Evolutionary conservation across 1,284 basidiomycete genomes (phyloP), one percentile per base, ranked within the genome.

Genomic region (Cutaneotrichosporon cyanovorans): DNA sequence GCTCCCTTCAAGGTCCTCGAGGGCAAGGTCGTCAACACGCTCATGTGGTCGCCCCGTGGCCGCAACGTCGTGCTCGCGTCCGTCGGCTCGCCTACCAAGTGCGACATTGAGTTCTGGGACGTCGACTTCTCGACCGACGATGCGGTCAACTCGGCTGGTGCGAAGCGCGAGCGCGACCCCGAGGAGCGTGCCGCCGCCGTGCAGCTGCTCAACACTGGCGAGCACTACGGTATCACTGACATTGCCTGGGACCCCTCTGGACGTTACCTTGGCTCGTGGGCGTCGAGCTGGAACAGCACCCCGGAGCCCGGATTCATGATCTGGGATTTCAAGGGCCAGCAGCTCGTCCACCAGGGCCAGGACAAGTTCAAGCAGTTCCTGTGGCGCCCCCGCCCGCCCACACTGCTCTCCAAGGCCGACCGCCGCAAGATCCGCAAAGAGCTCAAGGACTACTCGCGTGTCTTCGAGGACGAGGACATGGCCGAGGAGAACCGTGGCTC

Each of bases 341-440:
- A 95, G 72, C 78, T 96, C 37, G 78, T 84, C 64, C 92, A 92
- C 73, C 81, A 85, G 51, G 82, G 91, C 51, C 77, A 86, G 55
- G 95, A 98, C 67, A 83, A 86, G 51, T 98, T 98, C 80, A 98
- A 98, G 77, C 95, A 98, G 73, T 91, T 98, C 73, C 78, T 97
- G 49, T 99, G 95, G 95, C 84, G 95, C 31, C 92, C 93, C 33
- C 83, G 95, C 20, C 91, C 95, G 4, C 80, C 82, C 28, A 85
- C 89, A 6, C 75, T 98, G 45, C 78, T 99, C 46, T 78, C 80
- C 51, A 91, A 87, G 69, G 90, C 96, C 48, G 82, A 90, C 56
- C 91, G 96, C 68, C 57, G 55, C 44, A 84, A 84, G 61, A 83
- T 98, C 51, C 81, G 89, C 56, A 85, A 84, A 72, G 95, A 91